Conservation (phyloP, 768 basidiomycete genomes). For the Tulasnella sp. region DNA sequence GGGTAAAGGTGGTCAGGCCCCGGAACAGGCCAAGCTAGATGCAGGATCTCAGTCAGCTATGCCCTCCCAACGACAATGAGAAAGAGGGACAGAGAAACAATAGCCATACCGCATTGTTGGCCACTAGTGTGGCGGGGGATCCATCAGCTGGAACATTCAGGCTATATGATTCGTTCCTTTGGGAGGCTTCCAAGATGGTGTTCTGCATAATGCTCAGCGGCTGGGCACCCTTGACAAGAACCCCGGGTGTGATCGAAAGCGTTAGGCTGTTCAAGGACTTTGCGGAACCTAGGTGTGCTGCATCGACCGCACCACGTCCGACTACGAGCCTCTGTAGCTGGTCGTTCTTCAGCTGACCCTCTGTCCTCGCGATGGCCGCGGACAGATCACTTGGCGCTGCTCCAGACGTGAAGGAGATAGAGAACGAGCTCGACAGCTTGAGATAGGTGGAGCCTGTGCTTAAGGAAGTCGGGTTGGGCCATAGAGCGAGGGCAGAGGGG, state of each 20-base stretch:
- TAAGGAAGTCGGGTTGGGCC: constrained; percentile 31
- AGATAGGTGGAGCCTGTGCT: constrained; percentile 34
- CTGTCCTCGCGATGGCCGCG: constrained; percentile 44
- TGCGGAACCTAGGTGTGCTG: constrained; percentile 30
- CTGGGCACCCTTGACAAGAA: neutral
- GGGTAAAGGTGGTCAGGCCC: constrained; percentile 66
- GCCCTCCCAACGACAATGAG: neutral
- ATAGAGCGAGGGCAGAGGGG: constrained; percentile 19
- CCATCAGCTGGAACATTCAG: constrained; percentile 46
- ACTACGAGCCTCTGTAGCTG: constrained; percentile 48
- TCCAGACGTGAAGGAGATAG: constrained; percentile 36
- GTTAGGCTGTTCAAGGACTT: constrained; percentile 34
- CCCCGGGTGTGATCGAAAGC: constrained; percentile 1
- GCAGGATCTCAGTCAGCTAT: neutral
- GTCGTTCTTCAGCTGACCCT: constrained; percentile 36
- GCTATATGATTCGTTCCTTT: constrained; percentile 48
- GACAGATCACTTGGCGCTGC: constrained; percentile 44
- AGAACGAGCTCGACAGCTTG: constrained; percentile 40
- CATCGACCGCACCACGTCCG: constrained; percentile 45
- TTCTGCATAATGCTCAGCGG: constrained; percentile 41
- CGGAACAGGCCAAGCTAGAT: constrained; percentile 41
- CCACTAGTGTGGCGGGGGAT: constrained; percentile 40
- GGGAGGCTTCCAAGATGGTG: constrained; percentile 38
- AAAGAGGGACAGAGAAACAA: constrained; percentile 31
- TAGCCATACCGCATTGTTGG: constrained; percentile 34